Evolutionary conservation across 176 grass and related monocot species (phyloP), one percentile per base, ranked within the genome.

Genomic region (Oryza meridionalis): DNA sequence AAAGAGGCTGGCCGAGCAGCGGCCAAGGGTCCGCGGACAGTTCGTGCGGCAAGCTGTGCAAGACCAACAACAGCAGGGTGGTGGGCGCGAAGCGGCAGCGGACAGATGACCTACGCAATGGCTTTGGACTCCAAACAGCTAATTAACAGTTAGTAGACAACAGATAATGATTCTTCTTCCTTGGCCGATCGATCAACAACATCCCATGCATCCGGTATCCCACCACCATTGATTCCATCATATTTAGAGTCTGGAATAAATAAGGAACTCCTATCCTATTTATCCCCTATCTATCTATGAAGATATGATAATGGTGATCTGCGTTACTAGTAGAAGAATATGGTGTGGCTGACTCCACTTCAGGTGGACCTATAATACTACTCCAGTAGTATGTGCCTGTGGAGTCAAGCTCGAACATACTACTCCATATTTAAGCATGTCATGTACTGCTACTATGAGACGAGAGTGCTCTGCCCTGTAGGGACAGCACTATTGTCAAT

Each of bases 1-100:
- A 75, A 94, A 97, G 92, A 84, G 66, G 35, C 78, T 92, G 29
- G 94, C 94, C 8, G 90, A 97, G 58, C 89, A 94, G 86, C 88
- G 94, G 49, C 94, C 92, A 7, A 80, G 94, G 16, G 65, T 97
- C 5, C 92, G 90, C 51, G 92, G 94, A 1, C 90, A 94, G 77
- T 97, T 97, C 12, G 90, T 97, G 59, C 82, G 86, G 26, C 94
- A 97, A 47, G 13, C 68, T 14, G 73, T 53, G 9, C 49, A 51
- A 21, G 51, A 21, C 19, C 53, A 58, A 5, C 15, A 16, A 11
- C 46, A 49, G 4, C 45, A 17, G 7, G 38, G 38, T 40, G 50
- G 16, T 55, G 53, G 17, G 53, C 3, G 53, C 5, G 50, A 55
- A 55, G 69, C 73, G 37, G 64, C 58, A 17, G 84, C 62, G 10